These are phyloP conservation scores for Phytophthora sp. DNA, from an alignment of 352 stramenopile genomes.

Conservation along the genomic window DNA sequence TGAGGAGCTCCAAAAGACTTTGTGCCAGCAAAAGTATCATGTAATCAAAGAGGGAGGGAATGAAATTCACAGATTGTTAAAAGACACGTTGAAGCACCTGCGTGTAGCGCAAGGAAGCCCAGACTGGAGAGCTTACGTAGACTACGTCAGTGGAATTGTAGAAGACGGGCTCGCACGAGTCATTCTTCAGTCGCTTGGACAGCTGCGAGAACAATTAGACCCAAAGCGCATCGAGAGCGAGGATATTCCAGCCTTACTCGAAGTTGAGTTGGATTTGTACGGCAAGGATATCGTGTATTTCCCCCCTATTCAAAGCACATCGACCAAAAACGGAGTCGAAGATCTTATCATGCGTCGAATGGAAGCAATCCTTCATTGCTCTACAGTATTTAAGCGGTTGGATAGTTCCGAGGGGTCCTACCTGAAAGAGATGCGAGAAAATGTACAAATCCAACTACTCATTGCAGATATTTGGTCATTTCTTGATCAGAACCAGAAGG, in stretches of 20 bases:
- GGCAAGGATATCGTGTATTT: conserved; percentile 86
- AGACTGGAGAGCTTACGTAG: conserved; percentile 93
- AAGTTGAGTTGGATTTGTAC: conserved; percentile 92
- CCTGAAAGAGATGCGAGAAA: conserved; percentile 89
- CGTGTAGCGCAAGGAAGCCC: conserved; percentile 90
- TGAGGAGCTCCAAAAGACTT: conserved; percentile 75
- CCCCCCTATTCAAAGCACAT: conserved; percentile 59
- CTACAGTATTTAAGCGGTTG: conserved; percentile 83
- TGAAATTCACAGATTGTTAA: conserved; percentile 88
- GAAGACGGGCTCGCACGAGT: conserved; percentile 83
- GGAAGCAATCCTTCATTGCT: conserved; percentile 69
- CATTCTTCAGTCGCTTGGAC: conserved; percentile 69
- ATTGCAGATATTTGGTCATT: conserved; percentile 85
- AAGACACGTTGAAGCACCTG: conserved; percentile 90
- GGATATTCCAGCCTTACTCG: conserved; percentile 85
- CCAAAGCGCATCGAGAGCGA: conserved; percentile 82
- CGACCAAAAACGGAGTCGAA: conserved; percentile 56
- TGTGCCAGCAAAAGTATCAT: conserved; percentile 86
- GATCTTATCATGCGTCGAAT: conserved; percentile 72
- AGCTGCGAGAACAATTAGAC: conserved; percentile 86
- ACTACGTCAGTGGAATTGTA: conserved; percentile 92
- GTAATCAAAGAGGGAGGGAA: conserved; percentile 89
- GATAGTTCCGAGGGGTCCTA: conserved; percentile 90
- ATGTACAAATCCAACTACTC: conserved; percentile 74
- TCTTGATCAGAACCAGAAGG: conserved; percentile 79